phyloP scores from a whole-genome alignment of 1,139 yeast genomes.

The Geotrichum histeridarum region DNA sequence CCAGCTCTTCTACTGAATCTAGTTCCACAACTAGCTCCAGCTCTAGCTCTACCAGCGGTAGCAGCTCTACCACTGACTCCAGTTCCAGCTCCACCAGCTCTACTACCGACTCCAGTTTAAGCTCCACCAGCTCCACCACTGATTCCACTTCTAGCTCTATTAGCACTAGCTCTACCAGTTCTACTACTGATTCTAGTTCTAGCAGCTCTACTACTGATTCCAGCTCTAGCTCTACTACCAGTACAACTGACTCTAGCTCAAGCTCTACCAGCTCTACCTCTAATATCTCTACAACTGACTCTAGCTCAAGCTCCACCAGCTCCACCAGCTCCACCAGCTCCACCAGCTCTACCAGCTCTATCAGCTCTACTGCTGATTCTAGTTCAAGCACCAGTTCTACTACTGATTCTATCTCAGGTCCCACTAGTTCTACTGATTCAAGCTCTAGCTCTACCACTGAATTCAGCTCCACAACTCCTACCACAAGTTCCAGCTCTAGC shows the following conservation, averaged over 20 bases:
- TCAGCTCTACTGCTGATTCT: background rate
- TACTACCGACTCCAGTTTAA: no score
- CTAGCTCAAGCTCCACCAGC: no score
- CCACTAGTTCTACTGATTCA: background rate
- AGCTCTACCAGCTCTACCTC: no score
- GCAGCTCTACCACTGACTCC: no score
- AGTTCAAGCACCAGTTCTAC: background rate
- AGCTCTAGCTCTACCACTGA: background rate
- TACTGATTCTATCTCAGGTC: background rate
- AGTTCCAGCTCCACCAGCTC: no score
- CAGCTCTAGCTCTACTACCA: no score
- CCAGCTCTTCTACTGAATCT: no score
- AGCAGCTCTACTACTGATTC: background rate
- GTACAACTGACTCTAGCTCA: no score
- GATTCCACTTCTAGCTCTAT: background rate
- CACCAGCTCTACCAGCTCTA: background rate
- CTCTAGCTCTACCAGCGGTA: no score
- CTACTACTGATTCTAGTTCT: background rate
- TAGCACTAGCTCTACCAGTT: background rate
- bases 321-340: background rate
- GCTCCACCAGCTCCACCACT: background rate
- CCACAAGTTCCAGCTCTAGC: background rate
- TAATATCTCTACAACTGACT: no score
- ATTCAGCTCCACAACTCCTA: background rate
- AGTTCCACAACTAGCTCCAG: no score